Evolutionary conservation across 2,329 filamentous ascomycete genomes (phyloP), one percentile per base, ranked within the genome.

Genomic region (Graphilbum ipis-grandicollis): DNA sequence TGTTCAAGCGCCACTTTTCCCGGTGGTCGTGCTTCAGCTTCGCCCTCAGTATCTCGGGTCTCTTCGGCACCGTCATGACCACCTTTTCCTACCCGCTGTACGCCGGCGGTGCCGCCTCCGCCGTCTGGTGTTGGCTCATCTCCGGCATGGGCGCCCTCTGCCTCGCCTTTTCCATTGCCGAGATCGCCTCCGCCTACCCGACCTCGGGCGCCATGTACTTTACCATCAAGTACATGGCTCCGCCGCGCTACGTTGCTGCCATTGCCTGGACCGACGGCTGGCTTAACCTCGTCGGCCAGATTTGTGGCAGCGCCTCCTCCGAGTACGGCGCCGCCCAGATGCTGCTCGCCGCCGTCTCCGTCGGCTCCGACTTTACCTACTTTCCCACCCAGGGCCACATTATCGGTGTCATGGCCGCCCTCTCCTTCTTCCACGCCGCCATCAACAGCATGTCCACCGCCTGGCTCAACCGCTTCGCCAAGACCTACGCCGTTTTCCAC

Each of bases 1-100:
- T 71, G 37, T 70, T 71, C 54, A 68, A 68, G 51, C 62, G 69
- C 43, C 66, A 73, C 46, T 74, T 74, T 39, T 69, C 68, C 38
- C 54, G 67, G 13, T 70, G 68, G 43, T 68, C 66, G 10, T 54
- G 50, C 43, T 70, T 75, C 51, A 72, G 67, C 37, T 75, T 73
- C 46, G 69, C 69, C 35, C 63, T 73, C 46, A 64, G 59, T 46
- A 68, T 73, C 45, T 63, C 58, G 34, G 68, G 67, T 31, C 56
- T 71, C 17, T 71, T 68, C 46, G 59, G 66, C 21, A 70, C 66
- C 9, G 60, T 67, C 41, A 62, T 65, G 45, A 70, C 68, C 4
- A 72, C 68, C 23, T 67, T 69, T 46, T 56, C 55, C 12, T 69
- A 64, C 45, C 66, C 68, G 2, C 55, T 72, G 19, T 51, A 55